phyloP scores from a whole-genome alignment of 805 yeast species.

The Zygosaccharomyces pseudorouxii region DNA sequence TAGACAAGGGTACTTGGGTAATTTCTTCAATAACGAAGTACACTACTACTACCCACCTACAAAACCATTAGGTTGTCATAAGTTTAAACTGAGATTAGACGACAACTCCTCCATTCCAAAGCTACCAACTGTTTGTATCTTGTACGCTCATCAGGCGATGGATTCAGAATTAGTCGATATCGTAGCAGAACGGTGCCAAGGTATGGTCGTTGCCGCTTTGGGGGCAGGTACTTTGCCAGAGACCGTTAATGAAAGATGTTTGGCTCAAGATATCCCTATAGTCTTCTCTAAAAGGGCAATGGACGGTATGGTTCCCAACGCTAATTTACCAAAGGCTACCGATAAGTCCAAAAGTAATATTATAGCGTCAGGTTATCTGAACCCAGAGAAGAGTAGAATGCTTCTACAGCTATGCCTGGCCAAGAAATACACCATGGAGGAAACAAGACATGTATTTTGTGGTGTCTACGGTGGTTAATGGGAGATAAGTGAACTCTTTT shows the following conservation, averaged over 20 bases:
- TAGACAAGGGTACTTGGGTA: constrained; percentile 68
- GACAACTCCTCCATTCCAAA: constrained; percentile 11
- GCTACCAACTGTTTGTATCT: constrained; percentile 43
- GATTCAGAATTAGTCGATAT: constrained; percentile 45
- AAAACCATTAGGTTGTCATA: constrained; percentile 48
- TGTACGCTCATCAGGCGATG: constrained; percentile 61
- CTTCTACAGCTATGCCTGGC: constrained; percentile 52
- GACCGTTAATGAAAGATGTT: constrained; percentile 42
- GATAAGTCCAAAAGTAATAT: constrained; percentile 38
- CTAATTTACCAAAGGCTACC: constrained; percentile 38
- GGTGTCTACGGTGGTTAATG: constrained; percentile 50
- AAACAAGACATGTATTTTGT: constrained; percentile 43
- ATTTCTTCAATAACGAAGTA: constrained; percentile 60
- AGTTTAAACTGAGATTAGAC: constrained; percentile 38
- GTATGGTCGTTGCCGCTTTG: constrained; percentile 62
- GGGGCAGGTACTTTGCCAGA: constrained; percentile 66
- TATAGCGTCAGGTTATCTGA: constrained; percentile 60
- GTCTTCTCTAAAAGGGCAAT: constrained; percentile 62
- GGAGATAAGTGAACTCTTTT: neutral
- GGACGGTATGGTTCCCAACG: constrained; percentile 67
- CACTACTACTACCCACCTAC: constrained; percentile 62
- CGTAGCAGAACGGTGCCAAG: constrained; percentile 46
- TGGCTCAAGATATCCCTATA: constrained; percentile 46
- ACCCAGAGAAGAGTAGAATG: constrained; percentile 61
- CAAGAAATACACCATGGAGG: constrained; percentile 36